These are phyloP conservation scores for Anisogramma anomala DNA, from an alignment of 2,329 filamentous ascomycete species.

Conservation along the genomic window DNA sequence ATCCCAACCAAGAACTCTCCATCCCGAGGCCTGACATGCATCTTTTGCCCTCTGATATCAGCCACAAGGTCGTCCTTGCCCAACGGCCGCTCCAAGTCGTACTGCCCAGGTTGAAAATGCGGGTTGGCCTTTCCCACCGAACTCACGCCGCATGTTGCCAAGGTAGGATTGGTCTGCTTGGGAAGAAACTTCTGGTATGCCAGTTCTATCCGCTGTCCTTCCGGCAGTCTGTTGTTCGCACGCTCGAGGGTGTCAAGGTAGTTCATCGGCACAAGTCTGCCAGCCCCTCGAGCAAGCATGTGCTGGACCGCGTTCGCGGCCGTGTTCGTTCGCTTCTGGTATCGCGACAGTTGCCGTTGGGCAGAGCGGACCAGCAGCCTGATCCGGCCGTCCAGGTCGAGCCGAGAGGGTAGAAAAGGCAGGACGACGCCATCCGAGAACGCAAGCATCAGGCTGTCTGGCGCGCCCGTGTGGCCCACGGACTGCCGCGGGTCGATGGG, in stretches of 20 bases:
- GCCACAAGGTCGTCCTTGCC: background rate
- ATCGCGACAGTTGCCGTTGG: conserved; percentile 10
- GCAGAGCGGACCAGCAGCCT: conserved; percentile 10
- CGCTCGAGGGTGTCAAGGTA: conserved; percentile 11
- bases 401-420: conserved; percentile 5
- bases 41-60: background rate
- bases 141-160: conserved; percentile 12
- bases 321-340: conserved; percentile 6
- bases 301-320: background rate
- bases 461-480: conserved; percentile 6
- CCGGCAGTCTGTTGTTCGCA: conserved; percentile 4
- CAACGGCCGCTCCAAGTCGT: conserved; percentile 4
- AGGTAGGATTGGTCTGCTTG: conserved; percentile 7
- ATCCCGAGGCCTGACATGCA: conserved; percentile 10
- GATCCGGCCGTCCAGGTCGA: conserved; percentile 11
- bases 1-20: conserved; percentile 11
- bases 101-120: background rate
- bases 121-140: conserved; percentile 7
- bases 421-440: conserved; percentile 10
- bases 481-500: conserved; percentile 12
- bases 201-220: background rate
- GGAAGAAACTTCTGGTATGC: conserved; percentile 4
- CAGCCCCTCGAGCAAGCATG: conserved; percentile 7
- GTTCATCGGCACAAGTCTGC: conserved; percentile 7
- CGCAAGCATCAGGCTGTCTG: conserved; percentile 9